phyloP scores from a whole-genome alignment of 257 asterid genomes.

The Solanum lycopersicoides region DNA sequence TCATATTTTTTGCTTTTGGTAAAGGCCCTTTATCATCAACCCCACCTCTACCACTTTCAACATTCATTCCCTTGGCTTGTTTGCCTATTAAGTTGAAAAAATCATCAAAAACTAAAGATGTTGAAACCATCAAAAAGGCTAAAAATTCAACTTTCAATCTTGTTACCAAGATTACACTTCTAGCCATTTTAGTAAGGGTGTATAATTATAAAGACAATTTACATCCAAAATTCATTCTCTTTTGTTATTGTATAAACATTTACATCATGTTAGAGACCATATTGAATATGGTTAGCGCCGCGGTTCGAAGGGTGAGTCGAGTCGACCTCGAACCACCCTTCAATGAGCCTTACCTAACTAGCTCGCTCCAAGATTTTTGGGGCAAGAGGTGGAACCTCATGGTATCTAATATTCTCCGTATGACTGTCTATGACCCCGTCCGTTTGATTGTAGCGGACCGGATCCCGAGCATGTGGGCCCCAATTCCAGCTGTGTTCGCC shows the following conservation, averaged over 20 bases:
- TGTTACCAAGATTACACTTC: conserved; percentile 1
- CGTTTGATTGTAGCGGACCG: not conserved
- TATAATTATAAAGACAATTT: not conserved
- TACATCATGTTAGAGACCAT: conserved; percentile 1
- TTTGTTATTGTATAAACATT: not conserved
- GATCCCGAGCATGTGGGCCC: conserved; percentile 6
- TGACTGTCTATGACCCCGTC: conserved; percentile 26
- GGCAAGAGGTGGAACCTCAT: conserved; percentile 56
- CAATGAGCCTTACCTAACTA: conserved; percentile 37
- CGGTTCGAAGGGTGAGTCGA: not conserved
- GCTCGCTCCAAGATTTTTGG: conserved; percentile 61
- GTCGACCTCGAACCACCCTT: conserved; percentile 31
- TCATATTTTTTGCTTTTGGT: conserved; percentile 34
- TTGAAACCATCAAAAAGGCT: not conserved
- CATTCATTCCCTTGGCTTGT: conserved; percentile 38
- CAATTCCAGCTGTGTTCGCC: conserved; percentile 14
- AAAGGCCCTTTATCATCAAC: conserved; percentile 32
- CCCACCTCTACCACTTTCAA: conserved; percentile 18
- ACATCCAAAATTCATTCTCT: conserved; percentile 15
- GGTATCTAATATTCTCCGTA: conserved; percentile 32
- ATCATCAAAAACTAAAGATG: not conserved
- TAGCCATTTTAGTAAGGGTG: not conserved
- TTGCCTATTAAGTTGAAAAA: conserved; percentile 34
- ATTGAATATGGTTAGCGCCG: not conserved
- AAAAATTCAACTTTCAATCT: not conserved